Evolutionary conservation across 331 rosid genomes (phyloP), one percentile per base, ranked within the genome.

Genomic region (Pyracantha coccinea): DNA sequence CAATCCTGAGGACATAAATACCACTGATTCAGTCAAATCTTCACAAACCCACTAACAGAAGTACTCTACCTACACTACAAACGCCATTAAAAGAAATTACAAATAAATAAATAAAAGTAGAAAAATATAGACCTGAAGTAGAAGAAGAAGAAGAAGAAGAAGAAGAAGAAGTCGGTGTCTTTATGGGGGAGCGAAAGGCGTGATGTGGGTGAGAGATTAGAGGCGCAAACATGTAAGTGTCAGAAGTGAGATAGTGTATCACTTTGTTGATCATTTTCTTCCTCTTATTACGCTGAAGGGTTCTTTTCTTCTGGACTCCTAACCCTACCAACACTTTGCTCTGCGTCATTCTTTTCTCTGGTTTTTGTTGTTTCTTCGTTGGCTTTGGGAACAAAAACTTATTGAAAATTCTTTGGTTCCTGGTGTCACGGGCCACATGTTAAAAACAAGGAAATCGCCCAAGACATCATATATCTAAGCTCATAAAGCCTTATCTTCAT

Each of bases 201-300:
- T 68, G 35, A 67, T 77, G 80, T 24, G 35, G 72, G 38, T 80
- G 59, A 62, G 89, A 87, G 25, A 86, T 28, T 1, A 89, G 70
- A 77, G 93, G 90, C 60, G 93, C 93, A 82, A 86, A 93, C 80
- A 85, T 72, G 88, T 77, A 86, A 25, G 78, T 77, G 62, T 91
- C 91, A 24, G 85, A 84, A 12, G 62, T 83, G 31, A 93, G 90
- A 87, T 84, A 89, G 77, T 85, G 82, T 2, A 78, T 27, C 14
- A 89, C 44, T 71, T 71, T 86, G 59, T 76, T 72, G 32, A 89
- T 70, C 35, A 68, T 21, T 58, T 72, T 75, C 78, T 72, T 75
- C 78, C 85, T 89, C 74, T 70, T 86, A 29, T 66, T 79, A 1
- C 79, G 85, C 75, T 85, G 88, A 1, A 27, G 47, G 61, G 78